Percentiles rank a stretch among this genome's conserved stretches.
phyloP scores from a whole-genome alignment of 768 basidiomycete genomes.

The Lentinula lateritia region DNA sequence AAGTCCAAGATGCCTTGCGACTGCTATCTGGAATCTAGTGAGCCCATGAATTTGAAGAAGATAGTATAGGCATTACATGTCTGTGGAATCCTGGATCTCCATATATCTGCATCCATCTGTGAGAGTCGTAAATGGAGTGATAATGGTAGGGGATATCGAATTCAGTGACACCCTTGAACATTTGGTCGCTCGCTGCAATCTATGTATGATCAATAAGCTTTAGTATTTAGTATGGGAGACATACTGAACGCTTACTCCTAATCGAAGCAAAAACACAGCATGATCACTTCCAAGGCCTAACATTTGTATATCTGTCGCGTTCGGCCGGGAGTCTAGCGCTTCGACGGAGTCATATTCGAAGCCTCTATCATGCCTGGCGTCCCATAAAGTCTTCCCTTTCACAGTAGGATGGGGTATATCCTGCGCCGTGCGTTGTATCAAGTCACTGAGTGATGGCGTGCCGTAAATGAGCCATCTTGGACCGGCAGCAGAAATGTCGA shows the following conservation, averaged over 20 bases:
- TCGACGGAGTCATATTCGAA: constrained; percentile 28
- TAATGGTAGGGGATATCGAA: constrained; percentile 72
- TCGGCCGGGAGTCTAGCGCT: constrained; percentile 16
- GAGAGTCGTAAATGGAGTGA: constrained; percentile 68
- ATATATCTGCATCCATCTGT: constrained; percentile 67
- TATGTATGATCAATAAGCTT: constrained; percentile 8
- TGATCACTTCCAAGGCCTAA: constrained; percentile 87
- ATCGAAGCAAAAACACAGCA: constrained; percentile 84
- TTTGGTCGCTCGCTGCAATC: constrained; percentile 40
- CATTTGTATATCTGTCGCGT: constrained; percentile 42
- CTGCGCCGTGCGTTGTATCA: neutral
- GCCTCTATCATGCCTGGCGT: constrained; percentile 60
- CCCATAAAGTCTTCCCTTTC: constrained; percentile 58
- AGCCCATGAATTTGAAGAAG: neutral
- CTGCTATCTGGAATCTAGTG: constrained; percentile 33
- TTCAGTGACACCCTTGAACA: constrained; percentile 26
- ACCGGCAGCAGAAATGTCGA: constrained; percentile 62
- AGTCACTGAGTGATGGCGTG: neutral
- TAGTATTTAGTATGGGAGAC: neutral
- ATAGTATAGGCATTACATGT: constrained; percentile 42
- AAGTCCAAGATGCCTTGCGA: constrained; percentile 55
- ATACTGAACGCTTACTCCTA: constrained; percentile 36
- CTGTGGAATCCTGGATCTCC: constrained; percentile 72
- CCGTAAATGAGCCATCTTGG: constrained; percentile 42
- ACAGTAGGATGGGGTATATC: constrained; percentile 12